A percentile compares a stretch with the other conserved stretches of the same genome.
Conservation (phyloP, 768 basidiomycete species). For the Termitomyces sp. region DNA sequence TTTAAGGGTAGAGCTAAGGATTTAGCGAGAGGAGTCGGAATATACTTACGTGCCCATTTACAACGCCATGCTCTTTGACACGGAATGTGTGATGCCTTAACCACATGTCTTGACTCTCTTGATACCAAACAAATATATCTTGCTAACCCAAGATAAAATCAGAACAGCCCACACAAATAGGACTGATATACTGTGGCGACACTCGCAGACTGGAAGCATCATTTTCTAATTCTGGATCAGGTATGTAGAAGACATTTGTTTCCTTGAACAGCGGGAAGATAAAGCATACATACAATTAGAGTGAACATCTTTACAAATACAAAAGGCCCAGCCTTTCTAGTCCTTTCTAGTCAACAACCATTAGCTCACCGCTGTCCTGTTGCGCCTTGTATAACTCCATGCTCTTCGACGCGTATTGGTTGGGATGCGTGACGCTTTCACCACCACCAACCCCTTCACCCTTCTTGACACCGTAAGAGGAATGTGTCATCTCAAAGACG, state of each 20-base stretch:
- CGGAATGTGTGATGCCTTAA: too few relatives aligned
- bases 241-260: background rate
- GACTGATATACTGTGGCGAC: background rate
- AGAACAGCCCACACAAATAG: background rate
- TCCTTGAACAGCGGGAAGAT: background rate
- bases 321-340: background rate
- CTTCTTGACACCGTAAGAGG: conserved; percentile 64
- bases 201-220: background rate
- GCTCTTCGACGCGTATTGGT: conserved; percentile 78
- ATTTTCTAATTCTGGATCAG: background rate
- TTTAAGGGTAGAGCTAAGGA: too few relatives aligned
- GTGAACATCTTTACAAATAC: background rate
- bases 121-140: background rate
- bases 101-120: too few relatives aligned
- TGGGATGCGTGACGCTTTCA: conserved; percentile 92
- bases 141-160: background rate
- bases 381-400: conserved; percentile 54
- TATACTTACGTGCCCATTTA: too few relatives aligned
- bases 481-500: conserved; percentile 93
- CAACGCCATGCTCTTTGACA: too few relatives aligned
- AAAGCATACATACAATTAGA: background rate
- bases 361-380: conserved; percentile 34
- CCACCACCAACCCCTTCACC: conserved; percentile 85
- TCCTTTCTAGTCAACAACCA: conserved; percentile 35
- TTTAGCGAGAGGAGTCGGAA: too few relatives aligned